Base-by-base conservation (phyloP, 441 rosid genomes). In the Monsonia emarginata region DNA sequence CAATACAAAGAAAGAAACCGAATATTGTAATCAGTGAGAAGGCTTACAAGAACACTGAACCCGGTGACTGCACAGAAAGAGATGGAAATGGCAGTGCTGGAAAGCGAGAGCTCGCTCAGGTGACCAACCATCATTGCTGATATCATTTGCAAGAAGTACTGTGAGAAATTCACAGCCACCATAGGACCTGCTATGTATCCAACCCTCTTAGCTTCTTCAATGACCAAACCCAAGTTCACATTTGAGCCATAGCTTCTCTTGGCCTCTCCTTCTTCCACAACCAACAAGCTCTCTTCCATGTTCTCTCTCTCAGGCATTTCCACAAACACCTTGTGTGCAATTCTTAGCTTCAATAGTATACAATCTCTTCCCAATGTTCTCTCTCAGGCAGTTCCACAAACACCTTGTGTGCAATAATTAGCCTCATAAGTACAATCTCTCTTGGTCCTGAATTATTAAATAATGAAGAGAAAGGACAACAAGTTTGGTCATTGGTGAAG, bases 111-210 rank as follows among this genome's bases (percentile, higher is more conserved):
- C 65, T 81, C 72, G 2, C 91, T 80, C 5, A 84, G 83, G 59
- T 86, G 86, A 50, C 91, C 91, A 1, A 79, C 85, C 88, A 86
- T 82, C 67, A 81, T 77, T 48, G 78, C 59, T 11, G 90, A 78
- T 16, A 86, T 61, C 2, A 84, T 68, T 69, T 84, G 87, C 27
- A 77, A 58, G 62, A 80, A 32, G 59, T 72, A 82, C 73, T 86
- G 85, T 3, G 80, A 77, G 9, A 78, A 58, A 34, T 65, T 75
- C 3, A 84, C 87, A 14, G 82, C 84, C 22, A 81, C 87, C 85
- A 86, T 75, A 8, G 91, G 87, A 9, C 79, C 85, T 0, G 88
- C 88, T 64, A 84, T 42, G 69, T 56, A 69, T 9, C 79, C 69
- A 34, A 82, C 34, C 66, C 79, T 69, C 65, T 76, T 86, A 65